phyloP scores from a whole-genome alignment of 208 protist species.

The Crithidia fasciculata region DNA sequence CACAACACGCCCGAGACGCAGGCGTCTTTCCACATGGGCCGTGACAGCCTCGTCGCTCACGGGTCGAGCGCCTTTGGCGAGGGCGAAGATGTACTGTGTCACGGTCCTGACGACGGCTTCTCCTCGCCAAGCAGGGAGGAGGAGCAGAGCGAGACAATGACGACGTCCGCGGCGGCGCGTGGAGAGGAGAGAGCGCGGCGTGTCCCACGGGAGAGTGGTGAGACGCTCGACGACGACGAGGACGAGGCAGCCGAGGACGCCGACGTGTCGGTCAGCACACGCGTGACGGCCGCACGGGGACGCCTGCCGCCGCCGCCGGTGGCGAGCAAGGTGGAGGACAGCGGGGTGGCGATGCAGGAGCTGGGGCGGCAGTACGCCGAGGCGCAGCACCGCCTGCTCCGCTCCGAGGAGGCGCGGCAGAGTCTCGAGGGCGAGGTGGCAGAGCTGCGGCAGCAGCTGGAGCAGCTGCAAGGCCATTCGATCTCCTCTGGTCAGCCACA shows the following conservation, averaged over 20 bases:
- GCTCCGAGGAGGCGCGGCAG: constrained; percentile 39
- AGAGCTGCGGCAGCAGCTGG: constrained; percentile 27
- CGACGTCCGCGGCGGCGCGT: constrained; percentile 8
- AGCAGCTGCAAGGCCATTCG: constrained; percentile 19
- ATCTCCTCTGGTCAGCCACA: not conserved
- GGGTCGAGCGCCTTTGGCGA: not conserved
- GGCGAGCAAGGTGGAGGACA: constrained; percentile 27
- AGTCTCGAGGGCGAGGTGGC: constrained; percentile 45
- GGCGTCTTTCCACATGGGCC: constrained; percentile 20
- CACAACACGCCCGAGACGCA: constrained; percentile 15
- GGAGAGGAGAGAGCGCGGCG: constrained; percentile 1
- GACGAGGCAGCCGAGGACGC: constrained; percentile 12
- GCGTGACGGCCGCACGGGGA: constrained; percentile 16
- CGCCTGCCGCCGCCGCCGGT: not conserved
- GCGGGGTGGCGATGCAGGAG: constrained; percentile 39
- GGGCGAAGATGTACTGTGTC: constrained; percentile 10
- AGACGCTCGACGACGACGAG: constrained; percentile 19
- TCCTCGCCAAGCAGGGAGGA: constrained; percentile 4
- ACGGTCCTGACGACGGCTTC: not conserved
- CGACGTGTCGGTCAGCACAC: constrained; percentile 35
- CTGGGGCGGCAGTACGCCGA: constrained; percentile 51
- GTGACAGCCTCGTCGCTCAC: not conserved
- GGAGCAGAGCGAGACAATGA: constrained; percentile 19
- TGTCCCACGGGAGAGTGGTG: not conserved
- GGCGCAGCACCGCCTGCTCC: constrained; percentile 41